These are phyloP conservation scores for Epithemia pelagica DNA, from an alignment of 108 stramenopile species.

Conservation along the genomic window DNA sequence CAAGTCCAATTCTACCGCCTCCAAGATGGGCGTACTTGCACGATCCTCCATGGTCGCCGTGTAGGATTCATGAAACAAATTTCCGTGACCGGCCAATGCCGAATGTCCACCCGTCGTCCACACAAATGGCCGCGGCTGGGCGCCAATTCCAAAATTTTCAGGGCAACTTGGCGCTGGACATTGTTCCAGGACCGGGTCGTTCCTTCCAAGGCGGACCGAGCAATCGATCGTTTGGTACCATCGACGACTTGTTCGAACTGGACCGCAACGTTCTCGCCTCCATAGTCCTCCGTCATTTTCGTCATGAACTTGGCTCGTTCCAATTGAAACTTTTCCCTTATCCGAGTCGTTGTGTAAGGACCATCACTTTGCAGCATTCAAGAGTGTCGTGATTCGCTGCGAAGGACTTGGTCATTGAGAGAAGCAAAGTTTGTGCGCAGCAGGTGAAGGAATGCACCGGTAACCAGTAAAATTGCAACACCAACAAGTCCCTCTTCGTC, in stretches of 20 bases:
- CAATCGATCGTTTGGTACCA: background rate
- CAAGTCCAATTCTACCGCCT: slow-evolving; percentile 53
- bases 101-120: slow-evolving; percentile 75
- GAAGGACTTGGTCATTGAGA: too few relatives aligned
- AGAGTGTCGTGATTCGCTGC: too few relatives aligned
- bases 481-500: too few relatives aligned
- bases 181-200: background rate
- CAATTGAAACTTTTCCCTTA: background rate
- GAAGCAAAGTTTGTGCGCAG: too few relatives aligned
- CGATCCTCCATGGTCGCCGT: slow-evolving; percentile 50
- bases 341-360: too few relatives aligned
- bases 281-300: background rate
- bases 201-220: background rate
- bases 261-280: background rate
- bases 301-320: background rate
- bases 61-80: slow-evolving; percentile 57
- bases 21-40: slow-evolving; percentile 33
- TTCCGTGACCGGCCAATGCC: slow-evolving; percentile 80
- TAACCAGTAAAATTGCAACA: too few relatives aligned
- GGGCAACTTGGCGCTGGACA: background rate
- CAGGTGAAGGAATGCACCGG: too few relatives aligned
- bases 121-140: slow-evolving; percentile 20
- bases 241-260: background rate
- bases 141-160: background rate
- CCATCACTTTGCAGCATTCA: too few relatives aligned